Percentiles rank a stretch among this genome's conserved stretches.
phyloP scores from a whole-genome alignment of 805 yeast species.

The Saccharomycopsis schoenii region DNA sequence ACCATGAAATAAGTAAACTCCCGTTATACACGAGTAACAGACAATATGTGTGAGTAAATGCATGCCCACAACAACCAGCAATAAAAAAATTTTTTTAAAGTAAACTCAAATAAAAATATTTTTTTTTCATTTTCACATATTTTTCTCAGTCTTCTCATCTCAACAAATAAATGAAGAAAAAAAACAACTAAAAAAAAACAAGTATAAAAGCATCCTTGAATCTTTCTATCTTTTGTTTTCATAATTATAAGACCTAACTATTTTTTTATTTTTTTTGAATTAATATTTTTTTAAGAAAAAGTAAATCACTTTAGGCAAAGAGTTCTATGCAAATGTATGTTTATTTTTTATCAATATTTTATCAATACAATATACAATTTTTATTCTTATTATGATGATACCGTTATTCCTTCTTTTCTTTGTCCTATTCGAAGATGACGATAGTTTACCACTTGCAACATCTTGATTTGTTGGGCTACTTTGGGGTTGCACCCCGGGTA shows the following conservation, averaged over 20 bases:
- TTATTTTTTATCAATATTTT: background rate
- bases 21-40: no score
- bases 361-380: no score
- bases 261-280: background rate
- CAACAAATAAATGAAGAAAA: background rate
- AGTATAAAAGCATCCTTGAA: background rate
- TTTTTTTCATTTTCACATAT: background rate
- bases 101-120: no score
- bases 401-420: conserved; percentile 19
- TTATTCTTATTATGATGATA: conserved; percentile 15
- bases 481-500: conserved; percentile 5
- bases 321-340: background rate
- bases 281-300: background rate
- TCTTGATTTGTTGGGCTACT: conserved; percentile 5
- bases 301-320: background rate
- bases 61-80: no score
- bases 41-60: no score
- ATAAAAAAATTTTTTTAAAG: no score
- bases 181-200: background rate
- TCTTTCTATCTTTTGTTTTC: background rate
- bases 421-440: conserved; percentile 20
- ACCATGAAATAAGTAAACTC: no score
- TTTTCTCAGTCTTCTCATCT: background rate
- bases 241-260: background rate
- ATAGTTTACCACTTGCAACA: conserved; percentile 10